phyloP scores from a whole-genome alignment of 768 basidiomycete genomes.

The Rhizopogon vulgaris region DNA sequence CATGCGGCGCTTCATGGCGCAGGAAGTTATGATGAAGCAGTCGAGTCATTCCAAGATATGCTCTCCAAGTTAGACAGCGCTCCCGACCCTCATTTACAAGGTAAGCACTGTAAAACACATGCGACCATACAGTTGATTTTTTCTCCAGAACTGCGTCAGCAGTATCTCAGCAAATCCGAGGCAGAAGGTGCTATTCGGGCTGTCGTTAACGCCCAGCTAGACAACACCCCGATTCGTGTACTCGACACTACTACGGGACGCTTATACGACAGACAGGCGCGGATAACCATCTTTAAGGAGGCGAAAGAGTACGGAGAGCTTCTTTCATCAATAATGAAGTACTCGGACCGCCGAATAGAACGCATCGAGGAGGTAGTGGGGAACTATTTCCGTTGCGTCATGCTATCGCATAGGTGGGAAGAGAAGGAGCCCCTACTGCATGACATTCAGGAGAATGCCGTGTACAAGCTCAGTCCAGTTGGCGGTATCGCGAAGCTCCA shows the following conservation, averaged over 20 bases:
- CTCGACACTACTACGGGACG: conserved; percentile 1
- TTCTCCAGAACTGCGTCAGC: no score
- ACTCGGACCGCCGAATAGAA: background rate
- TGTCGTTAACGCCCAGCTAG: no score
- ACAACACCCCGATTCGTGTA: no score
- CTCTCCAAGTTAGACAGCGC: no score
- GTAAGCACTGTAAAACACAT: no score
- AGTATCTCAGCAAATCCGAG: no score
- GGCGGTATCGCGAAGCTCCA: background rate
- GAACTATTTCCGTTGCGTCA: background rate
- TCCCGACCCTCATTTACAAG: no score
- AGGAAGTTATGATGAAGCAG: no score
- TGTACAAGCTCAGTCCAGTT: background rate
- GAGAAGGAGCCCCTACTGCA: background rate
- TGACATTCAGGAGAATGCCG: background rate
- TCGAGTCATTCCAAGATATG: no score
- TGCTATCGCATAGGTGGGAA: background rate
- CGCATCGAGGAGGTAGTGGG: background rate
- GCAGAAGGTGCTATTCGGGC: no score
- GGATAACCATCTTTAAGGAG: background rate
- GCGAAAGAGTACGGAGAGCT: background rate
- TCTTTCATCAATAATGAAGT: background rate
- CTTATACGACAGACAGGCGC: background rate
- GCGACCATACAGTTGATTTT: no score
- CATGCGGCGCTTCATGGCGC: no score